Evolutionary conservation across 345 rosid species (phyloP).

Genomic region (Corchorus olitorius): DNA sequence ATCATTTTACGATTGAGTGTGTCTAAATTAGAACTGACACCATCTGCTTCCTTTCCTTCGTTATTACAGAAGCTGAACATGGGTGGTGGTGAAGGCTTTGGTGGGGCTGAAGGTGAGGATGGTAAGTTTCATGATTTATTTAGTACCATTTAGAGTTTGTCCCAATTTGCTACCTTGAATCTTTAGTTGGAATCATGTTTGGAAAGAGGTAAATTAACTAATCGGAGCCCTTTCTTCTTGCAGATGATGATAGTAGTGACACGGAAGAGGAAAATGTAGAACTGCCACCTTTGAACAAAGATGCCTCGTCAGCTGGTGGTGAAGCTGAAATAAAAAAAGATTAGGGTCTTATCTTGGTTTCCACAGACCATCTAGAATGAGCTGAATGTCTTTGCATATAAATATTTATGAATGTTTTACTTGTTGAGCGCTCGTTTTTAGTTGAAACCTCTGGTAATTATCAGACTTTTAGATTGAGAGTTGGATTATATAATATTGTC

Average conservation of each 20-base stretch:
- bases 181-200: not conserved
- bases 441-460: not conserved
- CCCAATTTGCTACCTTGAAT: not conserved
- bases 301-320: constrained; percentile 8
- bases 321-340: constrained; percentile 26
- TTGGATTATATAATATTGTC: not conserved
- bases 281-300: constrained; percentile 27
- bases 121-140: constrained; percentile 26
- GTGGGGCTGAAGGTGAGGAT: constrained; percentile 22
- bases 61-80: constrained; percentile 32
- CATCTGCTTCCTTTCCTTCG: not conserved
- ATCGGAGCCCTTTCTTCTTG: not conserved
- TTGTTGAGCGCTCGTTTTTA: not conserved
- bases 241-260: constrained; percentile 40
- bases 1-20: not conserved
- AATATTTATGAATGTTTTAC: constrained; percentile 3
- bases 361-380: not conserved
- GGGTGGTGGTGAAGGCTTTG: constrained; percentile 26
- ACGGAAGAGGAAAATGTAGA: constrained; percentile 36
- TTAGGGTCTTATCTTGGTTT: not conserved
- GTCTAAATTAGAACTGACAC: not conserved
- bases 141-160: not conserved
- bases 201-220: not conserved
- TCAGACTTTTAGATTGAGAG: not conserved
- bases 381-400: not conserved